Evolutionary conservation across 805 yeast species (phyloP).

Genomic region (Yamadazyma sp.): DNA sequence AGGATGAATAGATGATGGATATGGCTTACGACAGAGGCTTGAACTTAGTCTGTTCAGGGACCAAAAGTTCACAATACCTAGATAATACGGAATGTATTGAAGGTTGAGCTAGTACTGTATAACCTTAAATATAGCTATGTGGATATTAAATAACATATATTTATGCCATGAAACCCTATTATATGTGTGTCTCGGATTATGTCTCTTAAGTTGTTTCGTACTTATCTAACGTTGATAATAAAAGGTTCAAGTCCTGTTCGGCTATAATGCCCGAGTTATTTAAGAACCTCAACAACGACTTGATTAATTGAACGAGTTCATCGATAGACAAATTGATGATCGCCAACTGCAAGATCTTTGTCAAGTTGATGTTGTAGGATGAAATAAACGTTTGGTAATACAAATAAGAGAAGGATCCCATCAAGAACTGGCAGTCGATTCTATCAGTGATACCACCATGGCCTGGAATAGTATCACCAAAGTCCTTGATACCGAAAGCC

Average conservation of each 20-base stretch:
- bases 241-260: constrained; percentile 26
- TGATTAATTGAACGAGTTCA: constrained; percentile 63
- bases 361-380: constrained; percentile 67
- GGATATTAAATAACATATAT: too few relatives aligned
- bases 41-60: too few relatives aligned
- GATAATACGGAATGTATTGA: constrained; percentile 1
- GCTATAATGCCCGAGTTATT: constrained; percentile 29
- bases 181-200: too few relatives aligned
- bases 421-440: constrained; percentile 95
- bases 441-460: constrained; percentile 98
- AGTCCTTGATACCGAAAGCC: constrained; percentile 94
- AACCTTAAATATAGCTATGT: too few relatives aligned
- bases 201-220: constrained; percentile 6
- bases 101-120: constrained; percentile 3
- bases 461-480: constrained; percentile 98
- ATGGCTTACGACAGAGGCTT: too few relatives aligned
- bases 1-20: too few relatives aligned
- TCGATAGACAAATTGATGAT: constrained; percentile 65
- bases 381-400: constrained; percentile 92
- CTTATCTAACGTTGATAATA: constrained; percentile 32
- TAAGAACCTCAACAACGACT: constrained; percentile 57
- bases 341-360: constrained; percentile 71
- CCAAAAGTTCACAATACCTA: too few relatives aligned
- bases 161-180: too few relatives aligned
- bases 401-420: constrained; percentile 93